Evolutionary conservation across 2,329 filamentous ascomycete species (phyloP).

Genomic region (Curvularia hawaiiensis): DNA sequence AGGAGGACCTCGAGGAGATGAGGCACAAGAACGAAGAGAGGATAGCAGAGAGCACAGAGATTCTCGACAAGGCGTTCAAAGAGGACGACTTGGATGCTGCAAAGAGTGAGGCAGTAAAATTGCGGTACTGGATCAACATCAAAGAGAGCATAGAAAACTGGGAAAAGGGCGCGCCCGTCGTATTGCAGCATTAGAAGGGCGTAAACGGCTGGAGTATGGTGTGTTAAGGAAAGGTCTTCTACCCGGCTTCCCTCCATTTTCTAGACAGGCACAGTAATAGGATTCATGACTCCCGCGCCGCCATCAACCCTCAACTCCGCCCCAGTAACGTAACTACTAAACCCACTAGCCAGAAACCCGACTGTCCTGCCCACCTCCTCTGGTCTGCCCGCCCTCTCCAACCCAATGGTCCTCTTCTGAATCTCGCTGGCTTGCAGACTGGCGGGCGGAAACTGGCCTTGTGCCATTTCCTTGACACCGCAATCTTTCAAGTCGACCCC

Average conservation of each 20-base stretch:
- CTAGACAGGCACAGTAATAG: conserved; percentile 45
- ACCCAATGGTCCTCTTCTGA: conserved; percentile 59
- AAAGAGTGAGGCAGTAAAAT: conserved; percentile 71
- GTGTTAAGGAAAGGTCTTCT: not conserved
- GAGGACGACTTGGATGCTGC: conserved; percentile 69
- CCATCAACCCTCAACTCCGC: conserved; percentile 67
- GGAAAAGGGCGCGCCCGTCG: conserved; percentile 75
- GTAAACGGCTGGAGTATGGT: not conserved
- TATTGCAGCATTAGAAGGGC: conserved; percentile 57
- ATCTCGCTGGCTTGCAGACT: conserved; percentile 57
- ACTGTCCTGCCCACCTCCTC: conserved; percentile 65
- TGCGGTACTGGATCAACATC: conserved; percentile 93
- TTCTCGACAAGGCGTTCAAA: conserved; percentile 69
- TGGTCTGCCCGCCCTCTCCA: conserved; percentile 63
- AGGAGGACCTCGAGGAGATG: conserved; percentile 67
- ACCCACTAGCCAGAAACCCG: conserved; percentile 66
- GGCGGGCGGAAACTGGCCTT: conserved; percentile 61
- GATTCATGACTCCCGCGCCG: conserved; percentile 55
- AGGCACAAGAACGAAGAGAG: conserved; percentile 70
- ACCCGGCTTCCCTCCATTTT: too few species aligned
- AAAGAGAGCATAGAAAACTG: conserved; percentile 79
- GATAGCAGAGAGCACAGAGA: conserved; percentile 66
- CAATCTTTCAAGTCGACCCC: conserved; percentile 53
- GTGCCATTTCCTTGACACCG: conserved; percentile 50
- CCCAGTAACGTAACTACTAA: conserved; percentile 67